Base-by-base conservation (phyloP, 2,329 filamentous ascomycete genomes). In the Microcera coccophila region DNA sequence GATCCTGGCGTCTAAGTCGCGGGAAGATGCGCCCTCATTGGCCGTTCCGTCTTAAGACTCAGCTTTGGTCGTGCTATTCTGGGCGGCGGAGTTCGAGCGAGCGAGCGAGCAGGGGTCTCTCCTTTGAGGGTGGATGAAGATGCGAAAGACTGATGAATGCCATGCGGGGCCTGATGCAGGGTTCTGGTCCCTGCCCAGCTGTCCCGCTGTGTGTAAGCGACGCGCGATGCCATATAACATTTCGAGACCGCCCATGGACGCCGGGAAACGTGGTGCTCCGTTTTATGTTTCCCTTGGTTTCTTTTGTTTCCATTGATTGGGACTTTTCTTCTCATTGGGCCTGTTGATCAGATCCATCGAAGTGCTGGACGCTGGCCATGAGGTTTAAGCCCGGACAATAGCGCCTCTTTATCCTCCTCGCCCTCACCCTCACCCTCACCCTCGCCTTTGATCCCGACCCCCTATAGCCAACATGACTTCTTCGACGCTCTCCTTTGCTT, bases 401-500 rank as follows among this genome's bases (percentile, higher is more conserved):
- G 8, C 29, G 12, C 7, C 15, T 15, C 7, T 12, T 26, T 12
- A 26, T 26, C 22, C 22, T 32, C 29, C 19, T 17, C 19, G 16
- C 5, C 26, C 28, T 22, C 28, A 5, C 15, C 33, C 17, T 12
- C 16, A 8, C 19, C 38, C 38, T 44, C 19, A 11, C 12, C 38
- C 32, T 34, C 19, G 28, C 16, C 24, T 39, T 22, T 3, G 17
- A 20, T 17, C 19, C 8, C 21, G n/a, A 9, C 29, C n/a, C 29
- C 5, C n/a, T 7, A n/a, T 32, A 31, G 12, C 41, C 28, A 14
- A 36, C 26, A 31, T 36, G 35, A 38, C 33, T 37, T 11, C 33
- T 22, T 39, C 48, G 18, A 22, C 32, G 11, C 36, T 39, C 22
- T 44, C 22, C n/a, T 5, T 50, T n/a, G 19, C 46, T 33, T n/a